Percentiles rank a stretch among this genome's conserved stretches.
phyloP scores from a whole-genome alignment of 2,329 filamentous ascomycete genomes.

The Fusarium cicatricum region DNA sequence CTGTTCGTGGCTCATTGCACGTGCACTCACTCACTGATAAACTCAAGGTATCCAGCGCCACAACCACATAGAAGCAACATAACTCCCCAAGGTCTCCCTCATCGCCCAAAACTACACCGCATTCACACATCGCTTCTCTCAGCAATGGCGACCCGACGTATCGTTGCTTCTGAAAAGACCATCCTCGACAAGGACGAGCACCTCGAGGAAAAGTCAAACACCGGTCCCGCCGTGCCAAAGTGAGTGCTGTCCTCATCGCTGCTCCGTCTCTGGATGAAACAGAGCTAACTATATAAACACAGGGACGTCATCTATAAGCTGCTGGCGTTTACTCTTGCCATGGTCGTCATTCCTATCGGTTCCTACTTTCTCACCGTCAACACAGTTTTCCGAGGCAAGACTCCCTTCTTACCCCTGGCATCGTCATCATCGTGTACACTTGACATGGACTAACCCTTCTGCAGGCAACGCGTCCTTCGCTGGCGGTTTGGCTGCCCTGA shows the following conservation, averaged over 20 bases:
- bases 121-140: conserved; percentile 10
- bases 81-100: conserved; percentile 13
- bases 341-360: conserved; percentile 86
- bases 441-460: conserved; percentile 17
- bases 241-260: conserved; percentile 54
- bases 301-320: conserved; percentile 91
- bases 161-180: conserved; percentile 71
- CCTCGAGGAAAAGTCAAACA: conserved; percentile 70
- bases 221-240: conserved; percentile 83
- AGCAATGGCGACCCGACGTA: conserved; percentile 75
- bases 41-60: conserved; percentile 9
- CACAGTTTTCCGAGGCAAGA: conserved; percentile 76
- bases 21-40: conserved; percentile 25
- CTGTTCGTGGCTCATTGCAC: conserved; percentile 20
- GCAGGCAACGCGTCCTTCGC: conserved; percentile 88
- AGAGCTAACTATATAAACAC: conserved; percentile 10
- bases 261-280: neutral
- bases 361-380: conserved; percentile 87
- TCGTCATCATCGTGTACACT: neutral
- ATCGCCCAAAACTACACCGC: conserved; percentile 10
- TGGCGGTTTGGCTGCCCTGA: conserved; percentile 83
- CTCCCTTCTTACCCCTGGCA: conserved; percentile 1
- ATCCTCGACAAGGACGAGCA: conserved; percentile 67
- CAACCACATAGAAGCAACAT: conserved; percentile 5
- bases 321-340: conserved; percentile 87